Evolutionary conservation across 495 filamentous ascomycete species (phyloP), one percentile per base, ranked within the genome.

Genomic region (Penicillium atrosanguineum): DNA sequence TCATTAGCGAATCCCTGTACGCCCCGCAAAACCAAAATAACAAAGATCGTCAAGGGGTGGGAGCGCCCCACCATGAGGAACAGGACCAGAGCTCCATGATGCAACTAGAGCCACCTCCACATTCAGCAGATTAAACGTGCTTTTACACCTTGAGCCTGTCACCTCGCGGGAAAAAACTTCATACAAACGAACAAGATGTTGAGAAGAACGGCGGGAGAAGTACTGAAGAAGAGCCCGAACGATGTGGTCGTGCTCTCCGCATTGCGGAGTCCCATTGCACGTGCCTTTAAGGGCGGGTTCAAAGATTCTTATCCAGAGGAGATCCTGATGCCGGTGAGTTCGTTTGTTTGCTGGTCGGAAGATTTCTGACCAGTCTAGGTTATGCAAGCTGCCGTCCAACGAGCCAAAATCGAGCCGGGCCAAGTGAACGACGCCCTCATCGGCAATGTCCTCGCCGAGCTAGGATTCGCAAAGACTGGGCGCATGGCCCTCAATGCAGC

Each of bases 171-270:
- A 14, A 4, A 18, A 48, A 0, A 39, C 4, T 36, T 8, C 12
- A 15, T 7, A 2, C 7, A 15, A 26, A 47, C 1, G 3, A 6
- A 6, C 5, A 58, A 40, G 3, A 66, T 66, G 63, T 50, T 66
- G 19, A 44, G 42, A 18, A 50, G 56, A 51, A 46, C 46, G 9
- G 56, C 56, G 25, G 53, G 54, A 11, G 51, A 63, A 28, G 50
- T 52, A 8, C 45, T 66, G 28, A 59, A 52, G 16, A 66, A 63
- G 40, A 46, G 60, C 37, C 82, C 90, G 50, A 87, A 94, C 73
- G 91, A 96, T 79, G 78, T 95, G 12, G 91, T 96, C 60, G 88
- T 96, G 59, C 88, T 87, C n/a, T 79, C 86, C 54, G 86, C 87
- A 15, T 73, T 88, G 50, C 81, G 88, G 25, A 89, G 85, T 40